A percentile compares a stretch with the other conserved stretches of the same genome.
phyloP scores from a whole-genome alignment of 2,329 filamentous ascomycete species.

The Pseudocercospora macadamiae region DNA sequence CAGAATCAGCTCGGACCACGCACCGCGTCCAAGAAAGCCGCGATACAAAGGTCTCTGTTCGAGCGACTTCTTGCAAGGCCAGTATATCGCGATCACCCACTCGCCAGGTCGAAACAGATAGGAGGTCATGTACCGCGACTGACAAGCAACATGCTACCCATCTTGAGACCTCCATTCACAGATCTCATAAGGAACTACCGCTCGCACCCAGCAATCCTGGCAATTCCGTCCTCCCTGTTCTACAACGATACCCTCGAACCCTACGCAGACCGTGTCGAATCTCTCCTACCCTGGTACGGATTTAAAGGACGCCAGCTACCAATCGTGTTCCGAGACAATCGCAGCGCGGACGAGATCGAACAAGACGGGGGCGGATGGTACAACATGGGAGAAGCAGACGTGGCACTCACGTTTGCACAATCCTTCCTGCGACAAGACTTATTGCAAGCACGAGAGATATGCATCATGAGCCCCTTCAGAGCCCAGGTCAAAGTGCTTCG shows the following conservation, averaged over 20 bases:
- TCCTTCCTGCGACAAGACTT: conserved; percentile 26
- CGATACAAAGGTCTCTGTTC: conserved; percentile 29
- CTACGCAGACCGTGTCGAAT: conserved; percentile 17
- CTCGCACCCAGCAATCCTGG: conserved; percentile 32
- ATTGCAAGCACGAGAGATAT: conserved; percentile 27
- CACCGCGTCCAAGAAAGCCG: conserved; percentile 27
- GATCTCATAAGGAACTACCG: conserved; percentile 35
- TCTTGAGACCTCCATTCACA: conserved; percentile 30
- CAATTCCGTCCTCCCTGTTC: conserved; percentile 31
- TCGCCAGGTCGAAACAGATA: conserved; percentile 27
- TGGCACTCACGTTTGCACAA: conserved; percentile 24
- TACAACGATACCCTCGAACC: conserved; percentile 35
- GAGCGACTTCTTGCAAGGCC: conserved; percentile 28
- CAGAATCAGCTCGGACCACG: conserved; percentile 34
- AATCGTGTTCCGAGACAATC: conserved; percentile 28
- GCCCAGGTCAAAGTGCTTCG: conserved; percentile 32
- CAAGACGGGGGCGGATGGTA: conserved; percentile 35
- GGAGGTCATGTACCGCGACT: conserved; percentile 28
- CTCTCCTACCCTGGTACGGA: conserved; percentile 27
- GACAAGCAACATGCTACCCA: conserved; percentile 31
- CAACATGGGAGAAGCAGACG: conserved; percentile 28
- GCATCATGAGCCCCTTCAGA: conserved; percentile 35
- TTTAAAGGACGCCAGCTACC: conserved; percentile 28
- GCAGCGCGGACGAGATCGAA: conserved; percentile 30
- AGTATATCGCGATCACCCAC: conserved; percentile 30